Base-by-base conservation (phyloP, 805 yeast species). In the Lipomyces starkeyi region DNA sequence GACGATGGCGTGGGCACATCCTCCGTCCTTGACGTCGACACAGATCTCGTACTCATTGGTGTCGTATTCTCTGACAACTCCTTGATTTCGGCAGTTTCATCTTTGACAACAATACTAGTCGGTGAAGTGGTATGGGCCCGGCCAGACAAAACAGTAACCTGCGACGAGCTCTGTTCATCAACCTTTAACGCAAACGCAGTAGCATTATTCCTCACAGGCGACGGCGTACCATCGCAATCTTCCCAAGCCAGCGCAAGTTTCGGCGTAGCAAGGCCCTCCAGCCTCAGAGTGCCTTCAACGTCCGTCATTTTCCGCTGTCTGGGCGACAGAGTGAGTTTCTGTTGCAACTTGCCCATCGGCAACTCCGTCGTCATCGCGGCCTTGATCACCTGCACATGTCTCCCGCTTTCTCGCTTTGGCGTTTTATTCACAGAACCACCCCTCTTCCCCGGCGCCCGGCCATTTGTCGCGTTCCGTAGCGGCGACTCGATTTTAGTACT, bases 21-120 rank as follows among this genome's bases (percentile, higher is more conserved):
- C 22, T 43, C 49, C 6, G 49, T 43, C 22, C 14, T 43, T n/a
- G 49, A 43, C 22, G 49, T 43, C n/a, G 49, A 43, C 22, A 43
- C 22, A 43, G 49, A 43, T n/a, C 49, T 43, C 49, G 49, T 43
- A 43, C 49, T 43, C 49, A 25, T 17, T n/a, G 49, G 49, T n/a
- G 49, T 43, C 49, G 22, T 43, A 43, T 43, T n/a, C 22, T 43
- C 49, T 17, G n/a, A 43, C n/a, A 17, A 43, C 49, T 43, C 49
- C 49, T 43, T 43, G 3, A 11, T 9, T 43, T 43, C 22, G 22
- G 9, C 2, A 17, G 6, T 43, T 17, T 43, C 49, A 5, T 43
- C 49, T 17, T 43, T n/a, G 22, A 43, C 20, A n/a, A 43, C 20
- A n/a, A 17, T 43, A 43, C 20, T n/a, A 7, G 22, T 43, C 11